A percentile compares a stretch with the other conserved stretches of the same genome.
phyloP scores from a whole-genome alignment of 192 early-diverging fungal genomes.

The Backusella liffmaniae region DNA sequence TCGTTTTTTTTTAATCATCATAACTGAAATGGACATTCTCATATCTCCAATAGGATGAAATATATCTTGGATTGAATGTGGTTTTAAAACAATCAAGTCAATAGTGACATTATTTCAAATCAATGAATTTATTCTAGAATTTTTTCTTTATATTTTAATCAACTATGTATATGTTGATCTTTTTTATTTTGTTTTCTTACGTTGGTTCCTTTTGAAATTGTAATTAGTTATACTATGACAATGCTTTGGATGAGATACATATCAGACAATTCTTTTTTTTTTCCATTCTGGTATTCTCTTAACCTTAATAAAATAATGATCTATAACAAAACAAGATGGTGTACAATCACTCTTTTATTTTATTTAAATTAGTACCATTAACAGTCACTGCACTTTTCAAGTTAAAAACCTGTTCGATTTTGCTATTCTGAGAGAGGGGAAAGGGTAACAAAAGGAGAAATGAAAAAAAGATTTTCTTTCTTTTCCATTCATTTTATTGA shows the following conservation, averaged over 20 bases:
- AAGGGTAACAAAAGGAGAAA: neutral
- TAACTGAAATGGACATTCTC: neutral
- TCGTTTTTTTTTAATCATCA: neutral
- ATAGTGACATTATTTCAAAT: neutral
- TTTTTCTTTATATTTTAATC: neutral
- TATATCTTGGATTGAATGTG: no score
- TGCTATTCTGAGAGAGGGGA: neutral
- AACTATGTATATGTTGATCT: neutral
- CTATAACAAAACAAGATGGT: no score
- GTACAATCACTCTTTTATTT: no score
- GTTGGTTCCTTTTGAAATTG: neutral
- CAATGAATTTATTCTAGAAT: neutral
- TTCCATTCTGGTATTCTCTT: neutral
- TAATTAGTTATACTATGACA: neutral
- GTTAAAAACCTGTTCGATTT: neutral
- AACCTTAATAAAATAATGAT: no score
- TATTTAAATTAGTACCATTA: neutral
- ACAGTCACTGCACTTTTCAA: neutral
- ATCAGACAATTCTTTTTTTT: neutral
- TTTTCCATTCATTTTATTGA: neutral
- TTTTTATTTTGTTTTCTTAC: neutral
- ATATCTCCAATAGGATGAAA: no score
- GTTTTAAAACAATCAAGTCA: neutral
- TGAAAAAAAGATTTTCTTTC: neutral
- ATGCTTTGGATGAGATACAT: neutral